Base-by-base conservation (phyloP, 768 basidiomycete genomes). In the Boletales sp. region DNA sequence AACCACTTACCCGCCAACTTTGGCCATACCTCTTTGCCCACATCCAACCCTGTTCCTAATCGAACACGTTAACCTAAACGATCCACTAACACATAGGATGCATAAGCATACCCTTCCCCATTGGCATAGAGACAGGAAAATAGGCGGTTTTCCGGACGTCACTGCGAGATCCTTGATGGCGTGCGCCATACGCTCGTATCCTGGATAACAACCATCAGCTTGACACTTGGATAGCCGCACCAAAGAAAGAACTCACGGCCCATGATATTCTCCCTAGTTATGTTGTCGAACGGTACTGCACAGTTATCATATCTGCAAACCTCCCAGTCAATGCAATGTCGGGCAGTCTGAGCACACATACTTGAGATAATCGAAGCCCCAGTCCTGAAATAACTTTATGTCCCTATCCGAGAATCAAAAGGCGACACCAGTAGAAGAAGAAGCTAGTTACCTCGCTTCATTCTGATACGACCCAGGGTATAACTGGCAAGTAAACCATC, bases 341-440 rank as follows among this genome's bases (percentile, higher is more conserved):
- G 34, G 15, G 18, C 18, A 51, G 24, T 36, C 19, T 37, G 31
- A 19, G 31, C 29, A 40, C 31, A 41, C 77, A 21, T 48, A 83
- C 83, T 84, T 85, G 17, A 84, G 68, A 50, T 80, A 72, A 59
- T 85, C 80, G 45, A 85, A 84, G 7, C 81, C 82, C 84, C 84
- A 86, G 41, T 79, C 74, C 40, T 76, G 76, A 68, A 86, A 86
- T 9, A 75, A 58, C 59, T 78, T 76, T 29, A 71, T 72, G 62
- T 85, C 83, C 52, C 81, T 82, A 21, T 64, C 51, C 44, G 24
- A 30, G 19, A 30, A 14, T 48, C 34, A 8, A 6, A 30, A 1
- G 4, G 21, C 38, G 4, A 14, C 11, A 47, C 8, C 17, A 37
- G 18, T 21, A 29, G 1, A 8, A n/a, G 45, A 30, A 5, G 15